Percentiles rank a stretch among this genome's conserved stretches.
Evolutionary conservation across 352 stramenopile genomes (phyloP).

Genomic region (Phytophthora pinifolia): DNA sequence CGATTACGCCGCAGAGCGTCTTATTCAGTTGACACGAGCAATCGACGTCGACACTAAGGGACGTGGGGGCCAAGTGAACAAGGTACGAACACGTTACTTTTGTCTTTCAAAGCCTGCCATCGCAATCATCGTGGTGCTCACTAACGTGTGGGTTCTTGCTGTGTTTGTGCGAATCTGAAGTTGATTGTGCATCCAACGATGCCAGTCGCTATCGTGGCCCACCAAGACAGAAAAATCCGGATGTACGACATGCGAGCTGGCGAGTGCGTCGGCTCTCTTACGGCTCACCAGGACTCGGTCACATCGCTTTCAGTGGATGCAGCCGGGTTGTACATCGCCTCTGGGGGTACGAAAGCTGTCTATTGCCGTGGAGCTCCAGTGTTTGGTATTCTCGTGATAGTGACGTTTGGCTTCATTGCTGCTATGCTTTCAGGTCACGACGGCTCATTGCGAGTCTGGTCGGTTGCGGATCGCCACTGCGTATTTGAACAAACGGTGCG

Average conservation of each 20-base stretch:
- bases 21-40: conserved; percentile 71
- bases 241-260: conserved; percentile 88
- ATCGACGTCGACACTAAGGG: conserved; percentile 67
- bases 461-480: conserved; percentile 77
- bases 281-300: conserved; percentile 82
- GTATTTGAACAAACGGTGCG: conserved; percentile 84
- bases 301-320: conserved; percentile 80
- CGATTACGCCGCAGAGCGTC: conserved; percentile 75
- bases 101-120: not conserved
- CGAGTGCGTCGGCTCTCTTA: conserved; percentile 75
- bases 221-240: conserved; percentile 82
- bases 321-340: conserved; percentile 71
- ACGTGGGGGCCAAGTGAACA: conserved; percentile 76
- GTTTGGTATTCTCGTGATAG: no score
- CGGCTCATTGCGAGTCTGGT: conserved; percentile 84
- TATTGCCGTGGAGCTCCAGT: not conserved
- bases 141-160: conserved; percentile 2
- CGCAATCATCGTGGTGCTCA: not conserved
- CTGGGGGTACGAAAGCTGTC: conserved; percentile 43
- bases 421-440: conserved; percentile 57
- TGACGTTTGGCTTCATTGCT: not conserved
- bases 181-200: conserved; percentile 79
- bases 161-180: conserved; percentile 19
- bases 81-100: conserved; percentile 30
- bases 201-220: conserved; percentile 77